Conservation (phyloP, 2,329 filamentous ascomycete genomes). For the Pseudogymnoascus sp. region DNA sequence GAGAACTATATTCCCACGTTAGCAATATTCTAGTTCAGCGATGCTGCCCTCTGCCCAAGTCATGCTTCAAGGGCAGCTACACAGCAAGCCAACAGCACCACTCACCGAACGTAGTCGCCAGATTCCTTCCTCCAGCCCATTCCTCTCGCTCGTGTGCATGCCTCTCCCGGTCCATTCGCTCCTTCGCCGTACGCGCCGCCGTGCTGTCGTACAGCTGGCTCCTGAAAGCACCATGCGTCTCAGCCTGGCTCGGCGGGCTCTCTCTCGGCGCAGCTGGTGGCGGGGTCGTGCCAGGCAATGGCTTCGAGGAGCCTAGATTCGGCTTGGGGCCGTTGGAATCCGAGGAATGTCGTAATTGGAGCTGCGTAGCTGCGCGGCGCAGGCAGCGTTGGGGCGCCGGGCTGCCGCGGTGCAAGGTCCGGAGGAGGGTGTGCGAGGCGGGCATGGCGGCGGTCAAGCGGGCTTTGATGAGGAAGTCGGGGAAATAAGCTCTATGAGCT, state of each 20-base stretch:
- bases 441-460: neutral
- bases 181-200: conserved; percentile 45
- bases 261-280: neutral
- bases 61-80: neutral
- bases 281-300: neutral
- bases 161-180: conserved; percentile 46
- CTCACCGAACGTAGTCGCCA: conserved; percentile 49
- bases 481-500: neutral
- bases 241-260: conserved; percentile 1
- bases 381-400: neutral
- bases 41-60: neutral
- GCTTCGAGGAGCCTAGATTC: neutral
- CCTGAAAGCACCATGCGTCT: conserved; percentile 40
- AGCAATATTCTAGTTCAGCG: conserved; percentile 5
- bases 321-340: neutral
- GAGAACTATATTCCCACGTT: conserved; percentile 20
- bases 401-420: neutral
- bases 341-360: neutral
- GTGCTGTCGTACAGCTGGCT: conserved; percentile 56
- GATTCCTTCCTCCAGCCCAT: conserved; percentile 36
- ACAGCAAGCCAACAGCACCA: neutral
- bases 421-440: neutral
- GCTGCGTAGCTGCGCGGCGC: neutral
- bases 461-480: neutral
- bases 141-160: conserved; percentile 38